Evolutionary conservation across 2,329 filamentous ascomycete genomes (phyloP).

Genomic region (Lasiodiplodia sp.): DNA sequence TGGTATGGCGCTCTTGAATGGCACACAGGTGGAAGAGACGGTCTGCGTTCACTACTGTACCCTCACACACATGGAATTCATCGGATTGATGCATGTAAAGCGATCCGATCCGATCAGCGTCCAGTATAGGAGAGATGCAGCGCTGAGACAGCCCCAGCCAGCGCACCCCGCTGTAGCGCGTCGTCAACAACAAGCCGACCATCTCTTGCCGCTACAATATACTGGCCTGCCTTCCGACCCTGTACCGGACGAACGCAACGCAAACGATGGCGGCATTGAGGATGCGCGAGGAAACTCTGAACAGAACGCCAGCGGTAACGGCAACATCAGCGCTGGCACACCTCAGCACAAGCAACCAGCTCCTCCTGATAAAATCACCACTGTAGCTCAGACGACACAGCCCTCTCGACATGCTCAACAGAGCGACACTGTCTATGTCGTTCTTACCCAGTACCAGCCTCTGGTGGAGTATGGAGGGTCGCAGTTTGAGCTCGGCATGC

Average conservation of each 20-base stretch:
- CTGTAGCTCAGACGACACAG: not conserved
- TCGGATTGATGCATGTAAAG: not conserved
- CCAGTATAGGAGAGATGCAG: not conserved
- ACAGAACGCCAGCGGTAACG: not conserved
- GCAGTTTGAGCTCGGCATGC: not conserved
- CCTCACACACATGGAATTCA: not conserved
- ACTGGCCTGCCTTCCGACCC: not conserved
- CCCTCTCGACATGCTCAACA: not conserved
- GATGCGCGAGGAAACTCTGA: not conserved
- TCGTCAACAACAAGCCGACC: not conserved
- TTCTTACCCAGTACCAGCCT: not conserved
- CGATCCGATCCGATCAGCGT: not conserved
- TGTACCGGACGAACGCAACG: not conserved
- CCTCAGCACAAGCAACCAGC: not conserved
- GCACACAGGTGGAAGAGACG: not conserved
- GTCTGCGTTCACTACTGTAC: not conserved
- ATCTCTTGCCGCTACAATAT: not conserved
- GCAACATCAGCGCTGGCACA: not conserved
- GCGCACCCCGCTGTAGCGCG: not conserved
- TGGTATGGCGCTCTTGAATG: not conserved
- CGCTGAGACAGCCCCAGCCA: not conserved
- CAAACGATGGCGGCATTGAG: not conserved
- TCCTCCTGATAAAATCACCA: not conserved
- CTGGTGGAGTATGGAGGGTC: slow-evolving; percentile 6
- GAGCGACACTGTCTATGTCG: not conserved